Evolutionary conservation across 768 basidiomycete species (phyloP).

Genomic region (Cystobasidium ongulense): DNA sequence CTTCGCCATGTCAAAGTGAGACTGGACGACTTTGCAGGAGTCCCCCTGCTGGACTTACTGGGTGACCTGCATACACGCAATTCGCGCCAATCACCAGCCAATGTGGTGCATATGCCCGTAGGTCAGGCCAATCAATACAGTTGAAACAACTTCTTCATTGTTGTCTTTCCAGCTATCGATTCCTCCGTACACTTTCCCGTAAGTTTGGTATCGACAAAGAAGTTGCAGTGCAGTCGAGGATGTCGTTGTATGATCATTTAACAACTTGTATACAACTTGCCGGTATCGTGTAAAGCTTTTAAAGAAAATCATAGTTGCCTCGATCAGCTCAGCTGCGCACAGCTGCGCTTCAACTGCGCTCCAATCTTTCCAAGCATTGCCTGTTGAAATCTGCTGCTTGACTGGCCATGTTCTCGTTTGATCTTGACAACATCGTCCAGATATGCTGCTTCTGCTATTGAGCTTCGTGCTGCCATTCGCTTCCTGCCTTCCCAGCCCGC

Average conservation of each 20-base stretch:
- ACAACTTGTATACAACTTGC: no score
- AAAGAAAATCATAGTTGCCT: no score
- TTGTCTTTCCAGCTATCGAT: not conserved
- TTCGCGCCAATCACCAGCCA: not conserved
- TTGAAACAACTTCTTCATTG: no score
- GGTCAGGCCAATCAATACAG: not conserved
- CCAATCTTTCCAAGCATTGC: not conserved
- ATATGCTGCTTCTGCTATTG: not conserved
- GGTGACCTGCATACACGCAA: not conserved
- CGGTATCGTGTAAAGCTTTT: no score
- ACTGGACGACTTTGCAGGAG: slow-evolving; percentile 9
- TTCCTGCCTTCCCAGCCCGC: not conserved
- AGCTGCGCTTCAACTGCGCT: not conserved
- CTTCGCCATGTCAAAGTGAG: not conserved
- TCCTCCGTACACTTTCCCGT: not conserved
- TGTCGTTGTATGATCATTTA: not conserved
- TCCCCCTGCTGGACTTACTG: slow-evolving; percentile 12
- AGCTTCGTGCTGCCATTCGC: not conserved
- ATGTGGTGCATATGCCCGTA: not conserved
- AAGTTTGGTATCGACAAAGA: no score
- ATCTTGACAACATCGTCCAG: no score
- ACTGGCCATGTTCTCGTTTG: no score
- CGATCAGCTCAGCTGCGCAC: not conserved
- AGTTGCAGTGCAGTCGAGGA: not conserved
- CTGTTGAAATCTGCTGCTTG: not conserved